A percentile compares a stretch with the other conserved stretches of the same genome.
phyloP scores from a whole-genome alignment of 768 basidiomycete genomes.

The Russula earlei region DNA sequence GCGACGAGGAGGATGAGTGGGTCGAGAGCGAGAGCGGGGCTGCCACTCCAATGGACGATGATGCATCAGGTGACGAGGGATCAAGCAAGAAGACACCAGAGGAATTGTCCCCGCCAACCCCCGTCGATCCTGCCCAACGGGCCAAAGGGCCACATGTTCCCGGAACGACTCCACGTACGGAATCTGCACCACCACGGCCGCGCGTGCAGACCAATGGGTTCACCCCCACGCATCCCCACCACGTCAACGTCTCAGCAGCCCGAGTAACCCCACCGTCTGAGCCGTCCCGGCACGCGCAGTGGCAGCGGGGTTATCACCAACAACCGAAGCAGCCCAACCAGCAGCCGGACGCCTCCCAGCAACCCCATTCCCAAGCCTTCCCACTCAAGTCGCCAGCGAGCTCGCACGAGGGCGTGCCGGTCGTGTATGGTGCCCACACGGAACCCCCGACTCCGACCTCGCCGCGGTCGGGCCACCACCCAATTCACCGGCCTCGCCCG shows the following conservation, averaged over 20 bases:
- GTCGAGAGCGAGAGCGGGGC: conserved; percentile 71
- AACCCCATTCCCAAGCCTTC: neutral
- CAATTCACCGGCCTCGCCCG: conserved; percentile 39
- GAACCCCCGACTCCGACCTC: conserved; percentile 28
- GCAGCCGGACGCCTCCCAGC: neutral
- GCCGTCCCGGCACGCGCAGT: neutral
- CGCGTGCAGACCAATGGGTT: conserved; percentile 17
- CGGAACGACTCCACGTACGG: conserved; percentile 26
- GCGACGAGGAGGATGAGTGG: conserved; percentile 61
- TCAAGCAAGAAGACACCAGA: conserved; percentile 21
- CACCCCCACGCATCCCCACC: neutral
- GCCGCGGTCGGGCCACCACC: conserved; percentile 31
- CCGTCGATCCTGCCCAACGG: no score
- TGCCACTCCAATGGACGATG: no score
- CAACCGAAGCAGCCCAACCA: neutral
- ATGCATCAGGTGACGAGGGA: conserved; percentile 35
- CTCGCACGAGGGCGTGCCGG: neutral
- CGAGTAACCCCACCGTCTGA: no score
- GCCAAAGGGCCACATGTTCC: conserved; percentile 14
- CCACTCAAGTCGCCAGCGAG: neutral
- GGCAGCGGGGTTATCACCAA: conserved; percentile 1
- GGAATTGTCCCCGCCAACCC: no score
- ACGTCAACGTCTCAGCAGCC: neutral
- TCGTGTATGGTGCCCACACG: conserved; percentile 15
- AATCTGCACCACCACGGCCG: conserved; percentile 21